Conservation (phyloP, 257 asterid genomes). For the Ehretia macrophylla region DNA sequence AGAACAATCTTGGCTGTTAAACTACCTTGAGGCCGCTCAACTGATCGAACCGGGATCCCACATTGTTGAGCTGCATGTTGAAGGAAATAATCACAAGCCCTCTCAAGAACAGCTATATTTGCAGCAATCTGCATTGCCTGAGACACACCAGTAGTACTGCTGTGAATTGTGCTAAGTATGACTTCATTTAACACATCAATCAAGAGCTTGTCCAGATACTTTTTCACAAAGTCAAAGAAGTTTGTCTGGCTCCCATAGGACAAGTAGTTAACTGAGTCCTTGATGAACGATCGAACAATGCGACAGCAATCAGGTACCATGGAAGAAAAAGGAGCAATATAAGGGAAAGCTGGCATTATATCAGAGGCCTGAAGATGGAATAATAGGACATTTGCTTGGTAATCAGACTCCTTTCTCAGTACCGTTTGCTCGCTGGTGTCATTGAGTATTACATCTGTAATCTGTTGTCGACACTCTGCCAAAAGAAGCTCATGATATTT, state of each 20-base stretch:
- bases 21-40: constrained; percentile 71
- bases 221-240: constrained; percentile 72
- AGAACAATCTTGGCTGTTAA: constrained; percentile 83
- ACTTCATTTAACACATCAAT: constrained; percentile 75
- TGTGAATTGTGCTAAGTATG: constrained; percentile 51
- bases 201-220: constrained; percentile 76
- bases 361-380: constrained; percentile 88
- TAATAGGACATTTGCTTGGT: constrained; percentile 75
- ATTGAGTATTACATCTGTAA: constrained; percentile 39
- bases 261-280: constrained; percentile 76
- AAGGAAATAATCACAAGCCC: constrained; percentile 91
- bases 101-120: constrained; percentile 71
- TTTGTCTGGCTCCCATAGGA: constrained; percentile 79
- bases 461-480: constrained; percentile 67
- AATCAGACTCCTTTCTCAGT: constrained; percentile 87
- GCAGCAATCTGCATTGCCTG: constrained; percentile 99
- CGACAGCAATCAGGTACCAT: constrained; percentile 92
- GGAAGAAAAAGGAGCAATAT: constrained; percentile 84
- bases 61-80: constrained; percentile 98
- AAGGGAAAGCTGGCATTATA: constrained; percentile 95
- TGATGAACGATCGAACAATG: constrained; percentile 64
- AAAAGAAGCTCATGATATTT: constrained; percentile 86
- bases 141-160: constrained; percentile 66
- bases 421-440: constrained; percentile 82
- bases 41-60: constrained; percentile 76